A percentile compares a stretch with the other conserved stretches of the same genome.
phyloP scores from a whole-genome alignment of 768 basidiomycete genomes.

The Calvatia gigantea region DNA sequence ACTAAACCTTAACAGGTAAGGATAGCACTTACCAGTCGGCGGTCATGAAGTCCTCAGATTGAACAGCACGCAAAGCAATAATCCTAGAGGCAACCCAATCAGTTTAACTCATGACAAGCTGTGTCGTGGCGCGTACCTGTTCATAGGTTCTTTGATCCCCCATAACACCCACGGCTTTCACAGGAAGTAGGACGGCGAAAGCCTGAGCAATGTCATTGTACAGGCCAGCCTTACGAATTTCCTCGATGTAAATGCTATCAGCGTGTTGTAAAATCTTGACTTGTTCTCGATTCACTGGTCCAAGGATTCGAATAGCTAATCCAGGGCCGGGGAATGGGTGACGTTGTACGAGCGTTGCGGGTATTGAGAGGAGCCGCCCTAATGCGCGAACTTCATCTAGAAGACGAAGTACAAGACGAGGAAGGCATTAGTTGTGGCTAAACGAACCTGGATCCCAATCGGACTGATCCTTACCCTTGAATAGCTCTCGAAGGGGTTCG shows the following conservation, averaged over 20 bases:
- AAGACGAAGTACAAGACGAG: constrained; percentile 9
- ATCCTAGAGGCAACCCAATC: constrained; percentile 45
- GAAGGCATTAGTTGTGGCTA: constrained; percentile 1
- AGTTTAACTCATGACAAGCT: background rate
- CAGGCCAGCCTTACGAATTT: constrained; percentile 88
- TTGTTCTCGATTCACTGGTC: constrained; percentile 91
- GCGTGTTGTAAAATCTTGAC: constrained; percentile 89
- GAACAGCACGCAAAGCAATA: constrained; percentile 90
- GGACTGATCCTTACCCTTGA: constrained; percentile 70
- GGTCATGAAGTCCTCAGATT: constrained; percentile 99
- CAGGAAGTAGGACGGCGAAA: constrained; percentile 92
- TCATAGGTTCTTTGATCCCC: constrained; percentile 96
- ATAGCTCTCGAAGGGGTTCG: constrained; percentile 94
- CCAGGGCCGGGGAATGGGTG: constrained; percentile 99
- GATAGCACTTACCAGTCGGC: constrained; percentile 79
- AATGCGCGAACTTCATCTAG: constrained; percentile 94
- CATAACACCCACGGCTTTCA: constrained; percentile 97
- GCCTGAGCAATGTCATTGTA: constrained; percentile 96
- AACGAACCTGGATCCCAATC: constrained; percentile 7
- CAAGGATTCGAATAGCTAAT: constrained; percentile 95
- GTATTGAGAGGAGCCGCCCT: constrained; percentile 88
- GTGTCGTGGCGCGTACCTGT: constrained; percentile 48
- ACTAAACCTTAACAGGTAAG: background rate
- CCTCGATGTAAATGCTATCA: constrained; percentile 95
- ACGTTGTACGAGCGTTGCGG: constrained; percentile 87